Evolutionary conservation across 2,329 filamentous ascomycete genomes (phyloP).

Genomic region (Xylaria arbuscula): DNA sequence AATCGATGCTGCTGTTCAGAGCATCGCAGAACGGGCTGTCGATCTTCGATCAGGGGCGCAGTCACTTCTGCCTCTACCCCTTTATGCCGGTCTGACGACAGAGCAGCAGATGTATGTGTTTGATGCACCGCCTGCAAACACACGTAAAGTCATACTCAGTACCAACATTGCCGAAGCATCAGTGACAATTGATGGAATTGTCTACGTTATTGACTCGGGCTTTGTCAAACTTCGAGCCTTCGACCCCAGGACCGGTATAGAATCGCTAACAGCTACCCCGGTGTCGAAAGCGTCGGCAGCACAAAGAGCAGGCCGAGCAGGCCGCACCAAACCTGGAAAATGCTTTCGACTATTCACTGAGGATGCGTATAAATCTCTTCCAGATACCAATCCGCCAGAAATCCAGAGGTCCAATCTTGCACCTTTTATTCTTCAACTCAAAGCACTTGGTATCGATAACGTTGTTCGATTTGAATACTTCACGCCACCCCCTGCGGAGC

Average conservation of each 20-base stretch:
- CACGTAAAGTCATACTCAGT: constrained; percentile 89
- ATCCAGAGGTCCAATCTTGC: constrained; percentile 93
- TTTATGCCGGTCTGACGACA: constrained; percentile 89
- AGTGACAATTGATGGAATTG: constrained; percentile 91
- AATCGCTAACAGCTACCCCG: constrained; percentile 82
- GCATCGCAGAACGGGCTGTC: constrained; percentile 77
- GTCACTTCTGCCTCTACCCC: constrained; percentile 76
- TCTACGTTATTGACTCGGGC: constrained; percentile 89
- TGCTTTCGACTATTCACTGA: constrained; percentile 95
- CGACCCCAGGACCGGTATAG: constrained; percentile 85
- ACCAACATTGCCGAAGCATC: constrained; percentile 98
- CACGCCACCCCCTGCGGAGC: constrained; percentile 83
- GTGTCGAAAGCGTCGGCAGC: constrained; percentile 93
- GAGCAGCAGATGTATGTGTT: constrained; percentile 97
- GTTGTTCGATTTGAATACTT: constrained; percentile 91
- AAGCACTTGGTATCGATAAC: constrained; percentile 95
- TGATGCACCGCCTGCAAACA: constrained; percentile 82
- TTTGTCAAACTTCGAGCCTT: constrained; percentile 92
- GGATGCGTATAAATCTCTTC: constrained; percentile 71
- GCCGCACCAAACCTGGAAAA: constrained; percentile 89
- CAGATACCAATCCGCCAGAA: constrained; percentile 83
- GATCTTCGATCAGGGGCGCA: constrained; percentile 69
- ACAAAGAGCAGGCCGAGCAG: constrained; percentile 89
- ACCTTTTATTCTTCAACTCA: constrained; percentile 87
- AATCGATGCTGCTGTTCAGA: constrained; percentile 84